Percentiles rank a stretch among this genome's conserved stretches.
These are phyloP conservation scores for Tephrocybe sp. DNA, from an alignment of 768 basidiomycete genomes.

Conservation along the genomic window DNA sequence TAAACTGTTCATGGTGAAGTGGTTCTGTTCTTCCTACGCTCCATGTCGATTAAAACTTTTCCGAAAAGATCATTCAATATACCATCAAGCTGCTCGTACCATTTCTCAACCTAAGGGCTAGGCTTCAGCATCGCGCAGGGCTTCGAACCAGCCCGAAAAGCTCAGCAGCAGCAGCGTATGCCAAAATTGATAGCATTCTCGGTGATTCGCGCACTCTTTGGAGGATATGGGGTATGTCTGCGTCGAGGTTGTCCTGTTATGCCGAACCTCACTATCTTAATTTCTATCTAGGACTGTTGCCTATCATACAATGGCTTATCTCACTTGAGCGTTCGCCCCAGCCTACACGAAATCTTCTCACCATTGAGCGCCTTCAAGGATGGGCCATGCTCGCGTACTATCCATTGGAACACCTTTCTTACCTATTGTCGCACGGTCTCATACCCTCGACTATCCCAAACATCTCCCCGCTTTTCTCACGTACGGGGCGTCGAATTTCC, in stretches of 20 bases:
- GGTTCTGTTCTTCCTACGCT: neutral
- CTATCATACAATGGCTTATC: constrained; percentile 79
- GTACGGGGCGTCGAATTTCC: constrained; percentile 36
- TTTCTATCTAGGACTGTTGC: constrained; percentile 55
- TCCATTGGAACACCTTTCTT: constrained; percentile 75
- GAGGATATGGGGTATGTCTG: constrained; percentile 70
- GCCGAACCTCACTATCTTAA: neutral
- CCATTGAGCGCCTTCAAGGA: constrained; percentile 77
- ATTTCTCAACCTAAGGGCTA: constrained; percentile 62
- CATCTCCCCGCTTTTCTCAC: constrained; percentile 39
- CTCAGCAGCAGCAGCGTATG: constrained; percentile 45
- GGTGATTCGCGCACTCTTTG: constrained; percentile 72
- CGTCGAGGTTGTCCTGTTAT: neutral
- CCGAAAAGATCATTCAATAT: constrained; percentile 66
- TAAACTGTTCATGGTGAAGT: constrained; percentile 72
- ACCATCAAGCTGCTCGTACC: constrained; percentile 68
- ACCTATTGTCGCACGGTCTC: constrained; percentile 58
- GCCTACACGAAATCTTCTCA: constrained; percentile 66
- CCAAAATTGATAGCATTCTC: constrained; percentile 53
- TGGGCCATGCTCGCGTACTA: constrained; percentile 80
- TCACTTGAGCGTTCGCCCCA: constrained; percentile 69
- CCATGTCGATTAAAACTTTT: neutral
- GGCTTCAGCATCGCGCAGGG: constrained; percentile 64
- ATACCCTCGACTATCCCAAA: constrained; percentile 54
- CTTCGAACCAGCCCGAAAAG: constrained; percentile 53